These are phyloP conservation scores for Xylona heveae DNA, from an alignment of 495 filamentous ascomycete species.

Conservation along the genomic window DNA sequence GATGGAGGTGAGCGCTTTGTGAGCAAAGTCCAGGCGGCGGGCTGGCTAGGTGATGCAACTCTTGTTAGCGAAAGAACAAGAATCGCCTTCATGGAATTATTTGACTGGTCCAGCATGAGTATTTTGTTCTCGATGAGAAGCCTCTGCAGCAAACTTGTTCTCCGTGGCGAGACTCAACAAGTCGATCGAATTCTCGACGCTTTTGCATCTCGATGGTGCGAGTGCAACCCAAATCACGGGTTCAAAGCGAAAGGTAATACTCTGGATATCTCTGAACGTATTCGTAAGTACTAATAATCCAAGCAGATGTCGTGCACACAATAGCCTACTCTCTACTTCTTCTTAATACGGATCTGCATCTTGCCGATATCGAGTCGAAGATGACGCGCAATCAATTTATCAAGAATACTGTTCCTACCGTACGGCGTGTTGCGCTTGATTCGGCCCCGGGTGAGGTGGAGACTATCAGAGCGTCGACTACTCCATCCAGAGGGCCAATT, in stretches of 20 bases:
- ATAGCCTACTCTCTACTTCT: conserved; percentile 92
- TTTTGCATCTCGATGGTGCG: conserved; percentile 76
- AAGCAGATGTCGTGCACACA: conserved; percentile 78
- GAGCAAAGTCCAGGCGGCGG: conserved; percentile 52
- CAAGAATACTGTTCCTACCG: conserved; percentile 88
- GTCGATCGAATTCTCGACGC: conserved; percentile 83
- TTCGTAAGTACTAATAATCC: conserved; percentile 2
- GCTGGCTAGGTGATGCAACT: conserved; percentile 71
- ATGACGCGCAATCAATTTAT: conserved; percentile 91
- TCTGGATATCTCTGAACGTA: not conserved
- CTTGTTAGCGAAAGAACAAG: conserved; percentile 41
- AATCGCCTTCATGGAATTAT: conserved; percentile 79
- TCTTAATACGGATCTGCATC: conserved; percentile 87
- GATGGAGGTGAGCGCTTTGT: conserved; percentile 70
- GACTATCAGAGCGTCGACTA: conserved; percentile 22
- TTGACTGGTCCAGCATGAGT: conserved; percentile 66
- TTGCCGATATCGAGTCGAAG: conserved; percentile 85
- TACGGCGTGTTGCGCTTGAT: conserved; percentile 53
- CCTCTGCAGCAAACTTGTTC: conserved; percentile 60
- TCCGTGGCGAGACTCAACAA: conserved; percentile 90
- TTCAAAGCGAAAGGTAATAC: conserved; percentile 70
- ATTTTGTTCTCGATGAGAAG: conserved; percentile 59
- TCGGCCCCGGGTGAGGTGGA: conserved; percentile 46
- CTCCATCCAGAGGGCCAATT: conserved; percentile 19
- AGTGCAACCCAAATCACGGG: conserved; percentile 83